phyloP scores from a whole-genome alignment of 257 asterid genomes.

The Nicotiana obtusifolia region DNA sequence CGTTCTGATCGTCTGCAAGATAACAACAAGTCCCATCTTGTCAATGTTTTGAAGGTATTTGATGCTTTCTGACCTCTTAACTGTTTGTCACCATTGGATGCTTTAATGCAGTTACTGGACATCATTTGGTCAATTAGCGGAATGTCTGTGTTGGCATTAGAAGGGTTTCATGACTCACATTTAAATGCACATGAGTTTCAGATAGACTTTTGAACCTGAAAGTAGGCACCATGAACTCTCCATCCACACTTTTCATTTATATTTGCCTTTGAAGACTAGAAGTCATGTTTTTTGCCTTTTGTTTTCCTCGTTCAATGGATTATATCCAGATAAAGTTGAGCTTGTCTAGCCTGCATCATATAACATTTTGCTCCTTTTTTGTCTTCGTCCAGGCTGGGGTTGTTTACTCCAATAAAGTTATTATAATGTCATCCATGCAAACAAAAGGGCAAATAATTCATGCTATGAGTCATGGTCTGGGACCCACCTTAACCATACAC shows the following conservation, averaged over 20 bases:
- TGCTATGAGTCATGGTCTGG: conserved; percentile 53
- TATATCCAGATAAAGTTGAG: background rate
- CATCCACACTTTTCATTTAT: background rate
- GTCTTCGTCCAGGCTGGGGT: conserved; percentile 59
- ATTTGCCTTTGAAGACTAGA: background rate
- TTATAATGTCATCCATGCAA: conserved; percentile 50
- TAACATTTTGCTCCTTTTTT: conserved; percentile 8
- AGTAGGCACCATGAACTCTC: background rate
- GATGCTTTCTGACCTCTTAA: background rate
- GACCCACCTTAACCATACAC: conserved; percentile 54
- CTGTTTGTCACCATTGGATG: background rate
- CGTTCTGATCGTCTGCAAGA: conserved; percentile 85
- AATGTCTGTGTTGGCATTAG: background rate
- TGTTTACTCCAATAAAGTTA: conserved; percentile 72
- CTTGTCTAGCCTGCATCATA: background rate
- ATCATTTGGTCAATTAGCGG: background rate
- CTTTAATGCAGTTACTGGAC: background rate
- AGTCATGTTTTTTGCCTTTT: background rate
- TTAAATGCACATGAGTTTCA: background rate
- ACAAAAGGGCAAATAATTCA: conserved; percentile 41
- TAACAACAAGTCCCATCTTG: conserved; percentile 52
- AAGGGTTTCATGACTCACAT: background rate
- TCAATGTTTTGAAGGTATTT: conserved; percentile 69
- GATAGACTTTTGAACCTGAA: background rate
- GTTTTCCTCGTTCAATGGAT: background rate